Conservation (phyloP, 1,284 basidiomycete genomes). For the Pseudozyma thailandica region DNA sequence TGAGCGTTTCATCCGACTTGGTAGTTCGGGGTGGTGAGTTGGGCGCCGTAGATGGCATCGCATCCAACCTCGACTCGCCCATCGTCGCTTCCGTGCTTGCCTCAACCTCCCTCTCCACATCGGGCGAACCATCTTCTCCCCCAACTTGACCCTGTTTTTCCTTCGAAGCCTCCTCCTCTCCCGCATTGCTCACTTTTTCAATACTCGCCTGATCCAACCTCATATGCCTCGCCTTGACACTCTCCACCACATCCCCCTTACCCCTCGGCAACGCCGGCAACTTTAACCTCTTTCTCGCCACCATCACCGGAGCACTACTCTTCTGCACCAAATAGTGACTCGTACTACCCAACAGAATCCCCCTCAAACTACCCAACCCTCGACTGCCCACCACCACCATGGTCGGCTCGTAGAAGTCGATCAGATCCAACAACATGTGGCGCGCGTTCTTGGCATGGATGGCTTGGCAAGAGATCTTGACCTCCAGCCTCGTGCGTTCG, state of each 20-base stretch:
- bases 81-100: background rate
- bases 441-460: constrained; percentile 89
- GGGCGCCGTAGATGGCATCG: background rate
- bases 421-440: constrained; percentile 88
- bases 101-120: constrained; percentile 1
- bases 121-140: constrained; percentile 20
- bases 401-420: constrained; percentile 88
- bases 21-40: constrained; percentile 3
- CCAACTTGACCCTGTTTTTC: constrained; percentile 4
- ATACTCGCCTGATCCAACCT: constrained; percentile 64
- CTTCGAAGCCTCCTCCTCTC: constrained; percentile 24
- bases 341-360: constrained; percentile 94
- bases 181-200: constrained; percentile 54
- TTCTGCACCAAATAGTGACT: constrained; percentile 97
- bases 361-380: constrained; percentile 87
- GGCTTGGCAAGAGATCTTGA: constrained; percentile 88
- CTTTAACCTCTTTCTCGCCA: constrained; percentile 61
- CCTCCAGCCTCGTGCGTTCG: constrained; percentile 87
- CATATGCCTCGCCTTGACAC: constrained; percentile 61
- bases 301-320: constrained; percentile 90
- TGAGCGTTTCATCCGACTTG: constrained; percentile 1
- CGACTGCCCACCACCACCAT: constrained; percentile 96
- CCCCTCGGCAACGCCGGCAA: constrained; percentile 62
- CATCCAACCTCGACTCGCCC: background rate
- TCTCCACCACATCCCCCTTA: constrained; percentile 64